Evolutionary conservation across 192 early-diverging fungal species (phyloP), one percentile per base, ranked within the genome.

Genomic region (Backusella mclennaniae): DNA sequence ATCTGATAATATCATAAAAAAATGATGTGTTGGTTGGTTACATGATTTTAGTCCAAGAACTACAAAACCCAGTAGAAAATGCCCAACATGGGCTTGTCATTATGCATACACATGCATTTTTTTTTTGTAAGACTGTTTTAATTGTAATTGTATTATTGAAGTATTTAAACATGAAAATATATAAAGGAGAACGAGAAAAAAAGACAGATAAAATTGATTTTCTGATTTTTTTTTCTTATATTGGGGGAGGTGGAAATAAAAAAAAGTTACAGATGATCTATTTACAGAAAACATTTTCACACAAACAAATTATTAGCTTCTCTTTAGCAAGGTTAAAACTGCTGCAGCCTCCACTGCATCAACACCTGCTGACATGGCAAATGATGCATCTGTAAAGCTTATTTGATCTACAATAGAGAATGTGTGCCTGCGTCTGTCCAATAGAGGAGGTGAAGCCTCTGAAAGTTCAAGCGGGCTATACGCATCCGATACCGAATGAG

Each of bases 281-380:
- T 59, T 59, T 59, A 59, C 56, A 59, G 9, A 63, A 63, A 63
- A 23, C 23, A 63, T 67, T 33, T 3, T 35, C 67, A 23, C 33
- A 68, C 31, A 38, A 68, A 68, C 31, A 38, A 71, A 35, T 19
- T 42, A 26, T 74, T 56, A 75, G 67, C 74, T 75, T 75, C 79
- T 75, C 23, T 77, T 73, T n/a, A 82, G 59, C 33, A 82, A 41
- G 19, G 80, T 78, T 7, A 82, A 68, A 4, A 82, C 76, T 67
- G 80, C 69, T 29, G 80, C 80, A 23, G 80, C 80, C 46, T 82
- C 80, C 46, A 82, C 80, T 52, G 73, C 80, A 73, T 82, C 76
- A 4, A 74, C 80, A 14, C 73, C 80, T 35, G 70, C 73, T 7
- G 73, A 66, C 46, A 71, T 49, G 7, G 79, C 44, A 52, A 75